These are phyloP conservation scores for Ammopiptanthus mongolicus DNA, from an alignment of 306 rosid genomes.

Conservation along the genomic window DNA sequence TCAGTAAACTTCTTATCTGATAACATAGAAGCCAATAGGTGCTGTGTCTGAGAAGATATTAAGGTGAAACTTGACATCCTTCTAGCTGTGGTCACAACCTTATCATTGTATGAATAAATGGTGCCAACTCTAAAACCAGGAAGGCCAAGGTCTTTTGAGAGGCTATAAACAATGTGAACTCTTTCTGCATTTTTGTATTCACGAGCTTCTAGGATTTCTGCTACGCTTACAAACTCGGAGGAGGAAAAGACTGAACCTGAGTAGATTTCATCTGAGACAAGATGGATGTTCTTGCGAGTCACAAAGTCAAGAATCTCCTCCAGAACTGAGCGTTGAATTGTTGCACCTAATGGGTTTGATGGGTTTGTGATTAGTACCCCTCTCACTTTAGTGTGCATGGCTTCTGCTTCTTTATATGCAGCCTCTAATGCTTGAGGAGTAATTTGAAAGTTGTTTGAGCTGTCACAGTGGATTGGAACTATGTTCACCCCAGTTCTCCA, in stretches of 20 bases:
- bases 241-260: conserved; percentile 79
- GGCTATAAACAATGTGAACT: conserved; percentile 87
- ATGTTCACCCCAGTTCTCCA: conserved; percentile 94
- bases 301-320: conserved; percentile 64
- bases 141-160: conserved; percentile 90
- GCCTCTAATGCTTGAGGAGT: conserved; percentile 64
- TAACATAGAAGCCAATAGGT: conserved; percentile 59
- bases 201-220: conserved; percentile 52
- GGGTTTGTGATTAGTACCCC: conserved; percentile 85
- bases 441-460: conserved; percentile 73
- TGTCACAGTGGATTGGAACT: conserved; percentile 73
- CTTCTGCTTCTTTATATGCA: conserved; percentile 56
- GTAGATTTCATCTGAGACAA: conserved; percentile 90
- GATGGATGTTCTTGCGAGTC: conserved; percentile 66
- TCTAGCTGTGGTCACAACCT: conserved; percentile 83
- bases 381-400: conserved; percentile 54
- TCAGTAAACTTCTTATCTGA: conserved; percentile 52
- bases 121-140: conserved; percentile 90
- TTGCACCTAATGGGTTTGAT: conserved; percentile 82
- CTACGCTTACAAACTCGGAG: conserved; percentile 65
- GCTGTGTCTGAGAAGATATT: conserved; percentile 88
- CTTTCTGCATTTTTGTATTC: conserved; percentile 48
- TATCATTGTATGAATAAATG: conserved; percentile 74
- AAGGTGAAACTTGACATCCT: conserved; percentile 92
- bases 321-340: conserved; percentile 52